Base-by-base conservation (phyloP, 2,329 filamentous ascomycete genomes). In the Penicillium brasilianum region DNA sequence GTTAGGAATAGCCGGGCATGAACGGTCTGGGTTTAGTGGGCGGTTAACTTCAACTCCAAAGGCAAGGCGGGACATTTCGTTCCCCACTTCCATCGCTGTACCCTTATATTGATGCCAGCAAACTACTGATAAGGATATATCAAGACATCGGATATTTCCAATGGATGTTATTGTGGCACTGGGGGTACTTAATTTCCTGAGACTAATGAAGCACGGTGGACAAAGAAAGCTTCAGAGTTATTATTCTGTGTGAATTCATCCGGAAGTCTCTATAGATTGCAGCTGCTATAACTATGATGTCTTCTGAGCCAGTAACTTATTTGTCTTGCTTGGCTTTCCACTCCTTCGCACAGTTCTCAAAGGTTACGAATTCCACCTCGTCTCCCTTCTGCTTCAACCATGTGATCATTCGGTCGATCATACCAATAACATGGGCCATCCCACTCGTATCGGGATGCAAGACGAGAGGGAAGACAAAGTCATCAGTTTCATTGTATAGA, bases 351-450 rank as follows among this genome's bases (percentile, higher is more conserved):
- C 74, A 69, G 55, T 75, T 68, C 28, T 68, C 69, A 25, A 69
- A 71, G 63, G 72, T 68, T 66, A 73, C 60, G 69, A 77, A 70
- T 66, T 71, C 58, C 70, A 71, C 67, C 55, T 73, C 70, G 7
- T 67, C 71, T 53, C 71, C 81, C 53, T 60, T 65, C 3, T 69
- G 73, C 71, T 80, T 77, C 67, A 87, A 56, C 82, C 83, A 87
- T 36, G 55, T 68, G 61, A 86, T 72, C 63, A 85, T 78, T 51
- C 82, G 76, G 69, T 84, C 80, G 20, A 85, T 66, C 84, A 86
- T 86, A 0, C 84, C 84, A 67, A 87, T 82, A 1, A 88, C 80
- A 77, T 87, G 85, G 50, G 85, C 83, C 83, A 87, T 85, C 0
- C 85, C 85, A 68, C 81, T 85, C 3, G 83, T 86, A 74, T 87